Evolutionary conservation across 345 rosid species (phyloP), one percentile per base, ranked within the genome.

Genomic region (Dipteronia dyeriana): DNA sequence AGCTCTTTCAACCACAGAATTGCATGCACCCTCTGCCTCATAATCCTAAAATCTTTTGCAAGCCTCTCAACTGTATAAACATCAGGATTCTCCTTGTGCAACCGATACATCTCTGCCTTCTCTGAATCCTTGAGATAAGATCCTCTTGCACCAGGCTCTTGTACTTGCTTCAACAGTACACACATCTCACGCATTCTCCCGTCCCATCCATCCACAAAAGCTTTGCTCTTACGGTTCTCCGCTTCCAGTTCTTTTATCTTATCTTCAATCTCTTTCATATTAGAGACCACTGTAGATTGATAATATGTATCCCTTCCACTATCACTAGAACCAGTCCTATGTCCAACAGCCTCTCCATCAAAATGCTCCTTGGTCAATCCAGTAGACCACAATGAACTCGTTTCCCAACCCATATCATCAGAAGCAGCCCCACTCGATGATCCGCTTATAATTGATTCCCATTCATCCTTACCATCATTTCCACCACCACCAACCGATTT

Each of bases 21-120:
- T 10, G 98, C 97, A 70, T 94, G 97, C 73, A 96, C 98, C 78
- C 98, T 88, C 85, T 96, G 99, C 80, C 98, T 90, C 99, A 96
- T 91, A 43, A 96, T 87, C 88, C 97, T 91, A 68, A 85, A 96
- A 81, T 96, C 98, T 80, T 92, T 96, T 11, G 99, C 95, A 80
- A 94, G 91, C 83, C 79, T 90, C 85, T 91, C 93, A 72, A 94
- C 77, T 0, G 97, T 94, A 82, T 96, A 89, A 0, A 88, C 90
- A 79, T 89, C 98, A 1, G 97, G 98, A 78, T 92, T 87, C 84
- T 96, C 84, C 82, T 94, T 92, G 76, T 92, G 97, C 84, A 92
- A 84, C 38, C 91, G 88, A 20, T 96, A 96, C 94, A 96, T 96
- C 90, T 94, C 97, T n/a, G 93, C 87, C 88, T 96, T 96, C 82